Evolutionary conservation across 768 basidiomycete genomes (phyloP).

Genomic region (Xerocomellus intermedius): DNA sequence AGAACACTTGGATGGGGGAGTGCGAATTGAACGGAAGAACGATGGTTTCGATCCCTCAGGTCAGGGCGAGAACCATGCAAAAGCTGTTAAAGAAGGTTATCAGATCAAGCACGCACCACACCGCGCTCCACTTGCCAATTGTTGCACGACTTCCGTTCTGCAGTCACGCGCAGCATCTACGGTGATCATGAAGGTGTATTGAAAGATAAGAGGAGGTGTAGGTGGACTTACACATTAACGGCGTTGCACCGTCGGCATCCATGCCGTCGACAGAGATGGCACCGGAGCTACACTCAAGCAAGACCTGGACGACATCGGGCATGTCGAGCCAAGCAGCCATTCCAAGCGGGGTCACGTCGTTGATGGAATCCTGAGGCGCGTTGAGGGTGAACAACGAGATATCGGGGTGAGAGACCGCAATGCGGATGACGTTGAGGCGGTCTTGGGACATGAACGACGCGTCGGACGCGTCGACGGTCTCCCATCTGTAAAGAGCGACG

Average conservation of each 20-base stretch:
- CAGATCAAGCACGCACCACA: constrained; percentile 6
- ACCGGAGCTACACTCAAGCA: constrained; percentile 63
- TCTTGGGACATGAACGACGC: constrained; percentile 60
- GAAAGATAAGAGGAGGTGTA: background rate
- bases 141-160: constrained; percentile 60
- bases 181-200: background rate
- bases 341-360: constrained; percentile 73
- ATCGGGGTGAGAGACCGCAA: constrained; percentile 52
- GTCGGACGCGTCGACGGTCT: constrained; percentile 65
- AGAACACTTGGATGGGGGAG: constrained; percentile 59
- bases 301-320: constrained; percentile 53
- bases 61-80: constrained; percentile 72
- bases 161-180: constrained; percentile 79
- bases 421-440: constrained; percentile 57
- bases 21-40: constrained; percentile 70
- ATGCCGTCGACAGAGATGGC: constrained; percentile 69
- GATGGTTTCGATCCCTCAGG: constrained; percentile 67
- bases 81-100: constrained; percentile 34
- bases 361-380: constrained; percentile 66
- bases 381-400: constrained; percentile 71
- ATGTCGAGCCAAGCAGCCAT: constrained; percentile 78
- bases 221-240: constrained; percentile 73
- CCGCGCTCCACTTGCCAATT: constrained; percentile 48
- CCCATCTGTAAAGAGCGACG: constrained; percentile 48
- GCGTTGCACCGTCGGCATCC: constrained; percentile 74